phyloP scores from a whole-genome alignment of 768 basidiomycete species.

The Dentipellis fragilis region DNA sequence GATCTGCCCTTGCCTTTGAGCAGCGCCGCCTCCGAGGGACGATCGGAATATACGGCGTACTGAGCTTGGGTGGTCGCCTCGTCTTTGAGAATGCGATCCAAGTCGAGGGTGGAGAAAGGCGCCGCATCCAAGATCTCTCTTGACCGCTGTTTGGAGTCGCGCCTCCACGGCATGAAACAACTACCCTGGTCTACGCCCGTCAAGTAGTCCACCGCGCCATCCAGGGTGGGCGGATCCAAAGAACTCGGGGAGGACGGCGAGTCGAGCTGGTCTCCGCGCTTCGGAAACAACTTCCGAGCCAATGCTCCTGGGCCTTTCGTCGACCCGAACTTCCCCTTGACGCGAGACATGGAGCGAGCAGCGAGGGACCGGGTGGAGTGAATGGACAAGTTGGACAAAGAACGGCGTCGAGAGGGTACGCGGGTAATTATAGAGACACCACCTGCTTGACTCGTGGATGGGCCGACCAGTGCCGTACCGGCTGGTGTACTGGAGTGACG shows the following conservation, averaged over 20 bases:
- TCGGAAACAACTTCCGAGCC: conserved; percentile 45
- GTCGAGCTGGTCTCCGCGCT: conserved; percentile 23
- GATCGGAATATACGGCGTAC: conserved; percentile 12
- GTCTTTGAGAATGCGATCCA: conserved; percentile 4
- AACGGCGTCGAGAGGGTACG: conserved; percentile 39
- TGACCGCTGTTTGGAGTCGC: conserved; percentile 22
- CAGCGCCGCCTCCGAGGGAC: conserved; percentile 12
- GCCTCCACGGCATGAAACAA: conserved; percentile 36
- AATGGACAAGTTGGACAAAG: conserved; percentile 44
- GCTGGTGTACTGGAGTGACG: no score
- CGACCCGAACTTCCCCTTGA: conserved; percentile 37
- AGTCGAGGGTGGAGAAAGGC: conserved; percentile 5
- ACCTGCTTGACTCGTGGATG: neutral
- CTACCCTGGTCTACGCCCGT: conserved; percentile 21
- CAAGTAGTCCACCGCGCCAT: conserved; percentile 8
- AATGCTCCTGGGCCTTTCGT: conserved; percentile 38
- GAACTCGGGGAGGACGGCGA: conserved; percentile 11
- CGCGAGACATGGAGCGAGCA: conserved; percentile 33
- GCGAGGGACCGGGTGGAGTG: conserved; percentile 32
- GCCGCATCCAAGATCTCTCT: conserved; percentile 15
- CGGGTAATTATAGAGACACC: conserved; percentile 9
- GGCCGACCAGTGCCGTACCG: neutral
- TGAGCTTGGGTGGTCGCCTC: conserved; percentile 1
- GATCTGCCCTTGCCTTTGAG: conserved; percentile 47
- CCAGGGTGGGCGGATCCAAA: neutral